Evolutionary conservation across 176 grass and related monocot genomes (phyloP), one percentile per base, ranked within the genome.

Genomic region (Hordeum marinum): DNA sequence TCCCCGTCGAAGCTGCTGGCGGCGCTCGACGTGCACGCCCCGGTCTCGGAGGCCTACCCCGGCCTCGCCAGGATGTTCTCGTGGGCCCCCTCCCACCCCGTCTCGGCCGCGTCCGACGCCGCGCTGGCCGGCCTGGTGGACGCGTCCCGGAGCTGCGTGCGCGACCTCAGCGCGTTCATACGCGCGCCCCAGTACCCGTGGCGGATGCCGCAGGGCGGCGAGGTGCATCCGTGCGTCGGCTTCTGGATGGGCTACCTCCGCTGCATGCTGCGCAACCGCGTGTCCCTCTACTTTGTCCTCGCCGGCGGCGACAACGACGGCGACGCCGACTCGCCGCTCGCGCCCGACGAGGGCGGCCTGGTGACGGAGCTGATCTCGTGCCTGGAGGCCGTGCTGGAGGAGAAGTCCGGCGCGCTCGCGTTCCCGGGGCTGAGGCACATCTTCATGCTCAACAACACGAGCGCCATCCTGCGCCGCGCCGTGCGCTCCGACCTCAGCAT

Each of bases 381-480:
- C 63, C 31, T 90, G 72, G 88, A 86, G 21, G 13, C 29, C 31
- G 20, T 90, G 83, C 63, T 90, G 6, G 83, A 90, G 41, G 83
- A 90, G 54, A 77, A 86, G 78, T 82, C 88, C 3, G 24, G 23
- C 4, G 40, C 8, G 41, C 78, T 86, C 2, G 83, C 83, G 9
- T 86, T 90, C 18, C 78, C 88, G 9, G 83, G 83, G 52, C 78
- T 86, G 41, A 76, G 72, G 11, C 78, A 90, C 41, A 74, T 86
- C 63, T 90, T 90, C 72, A 82, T 86, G 88, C 88, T 89, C 2
- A 89, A 89, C 83, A 89, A 85, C 83, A 85, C 78, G 63, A 63
- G 58, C 78, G 63, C 83, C 71, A 42, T 90, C 63, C 52, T 90
- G 31, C 40, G 78, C 40, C 78, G 78, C 72, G 78, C 54, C 23